Conservation (phyloP, 140 eudicot species). For the Bidens hawaiensis region DNA sequence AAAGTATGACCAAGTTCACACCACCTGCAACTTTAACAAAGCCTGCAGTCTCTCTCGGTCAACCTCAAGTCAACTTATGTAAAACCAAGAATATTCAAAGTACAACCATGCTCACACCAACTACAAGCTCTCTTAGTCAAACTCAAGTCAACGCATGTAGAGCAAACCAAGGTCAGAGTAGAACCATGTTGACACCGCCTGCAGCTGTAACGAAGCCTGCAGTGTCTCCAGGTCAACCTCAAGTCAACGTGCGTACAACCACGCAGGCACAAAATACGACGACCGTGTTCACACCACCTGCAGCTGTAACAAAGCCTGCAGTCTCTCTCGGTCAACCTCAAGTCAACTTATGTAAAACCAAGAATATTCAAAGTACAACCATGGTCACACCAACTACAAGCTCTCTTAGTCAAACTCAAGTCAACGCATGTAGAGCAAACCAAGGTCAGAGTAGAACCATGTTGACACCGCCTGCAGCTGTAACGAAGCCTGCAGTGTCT, state of each 20-base stretch:
- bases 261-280: background rate
- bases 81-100: background rate
- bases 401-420: background rate
- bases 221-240: no score
- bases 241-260: background rate
- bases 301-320: background rate
- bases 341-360: background rate
- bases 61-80: background rate
- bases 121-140: background rate
- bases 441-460: constrained; percentile 6
- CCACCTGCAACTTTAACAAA: no score
- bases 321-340: background rate
- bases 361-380: background rate
- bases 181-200: background rate
- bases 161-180: background rate
- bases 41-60: background rate
- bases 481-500: constrained; percentile 6
- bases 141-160: background rate
- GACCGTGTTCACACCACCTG: background rate
- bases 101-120: constrained; percentile 4
- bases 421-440: background rate
- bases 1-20: background rate
- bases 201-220: background rate
- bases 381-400: background rate
- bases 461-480: background rate